Percentiles rank a stretch among this genome's conserved stretches.
Evolutionary conservation across 331 rosid species (phyloP).

Genomic region (Stylosanthes scabra): DNA sequence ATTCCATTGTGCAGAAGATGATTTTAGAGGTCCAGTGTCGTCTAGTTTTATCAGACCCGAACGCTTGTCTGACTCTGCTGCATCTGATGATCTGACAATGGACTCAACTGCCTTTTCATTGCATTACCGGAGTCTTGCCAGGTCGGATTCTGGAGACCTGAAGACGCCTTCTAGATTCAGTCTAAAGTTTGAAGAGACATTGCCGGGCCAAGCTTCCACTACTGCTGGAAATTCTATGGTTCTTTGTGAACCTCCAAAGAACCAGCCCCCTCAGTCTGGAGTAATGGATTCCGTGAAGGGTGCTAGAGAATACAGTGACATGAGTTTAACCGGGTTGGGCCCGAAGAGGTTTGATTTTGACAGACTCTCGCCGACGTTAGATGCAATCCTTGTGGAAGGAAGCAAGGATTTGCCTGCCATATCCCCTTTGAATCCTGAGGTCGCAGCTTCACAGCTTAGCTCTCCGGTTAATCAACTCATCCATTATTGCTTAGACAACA

Average conservation of each 20-base stretch:
- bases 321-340: slow-evolving; percentile 75
- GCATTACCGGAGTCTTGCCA: slow-evolving; percentile 90
- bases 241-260: slow-evolving; percentile 59
- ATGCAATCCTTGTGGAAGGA: slow-evolving; percentile 68
- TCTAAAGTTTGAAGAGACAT: slow-evolving; percentile 55
- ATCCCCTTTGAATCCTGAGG: slow-evolving; percentile 28
- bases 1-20: slow-evolving; percentile 58
- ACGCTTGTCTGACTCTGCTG: slow-evolving; percentile 69
- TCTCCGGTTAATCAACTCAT: slow-evolving; percentile 20
- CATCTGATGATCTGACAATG: slow-evolving; percentile 84
- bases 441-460: slow-evolving; percentile 20
- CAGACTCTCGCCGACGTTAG: slow-evolving; percentile 58
- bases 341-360: slow-evolving; percentile 56
- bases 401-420: slow-evolving; percentile 52
- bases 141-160: slow-evolving; percentile 75
- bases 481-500: slow-evolving; percentile 11
- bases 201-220: slow-evolving; percentile 48
- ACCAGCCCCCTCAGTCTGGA: slow-evolving; percentile 39
- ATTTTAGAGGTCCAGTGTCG: slow-evolving; percentile 86
- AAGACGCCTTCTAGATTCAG: slow-evolving; percentile 73
- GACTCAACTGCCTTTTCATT: slow-evolving; percentile 89
- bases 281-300: slow-evolving; percentile 41
- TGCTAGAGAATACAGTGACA: slow-evolving; percentile 70
- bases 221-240: slow-evolving; percentile 71
- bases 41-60: slow-evolving; percentile 79